Evolutionary conservation across 768 basidiomycete genomes (phyloP).

Genomic region (Hygrocybe coccinea): DNA sequence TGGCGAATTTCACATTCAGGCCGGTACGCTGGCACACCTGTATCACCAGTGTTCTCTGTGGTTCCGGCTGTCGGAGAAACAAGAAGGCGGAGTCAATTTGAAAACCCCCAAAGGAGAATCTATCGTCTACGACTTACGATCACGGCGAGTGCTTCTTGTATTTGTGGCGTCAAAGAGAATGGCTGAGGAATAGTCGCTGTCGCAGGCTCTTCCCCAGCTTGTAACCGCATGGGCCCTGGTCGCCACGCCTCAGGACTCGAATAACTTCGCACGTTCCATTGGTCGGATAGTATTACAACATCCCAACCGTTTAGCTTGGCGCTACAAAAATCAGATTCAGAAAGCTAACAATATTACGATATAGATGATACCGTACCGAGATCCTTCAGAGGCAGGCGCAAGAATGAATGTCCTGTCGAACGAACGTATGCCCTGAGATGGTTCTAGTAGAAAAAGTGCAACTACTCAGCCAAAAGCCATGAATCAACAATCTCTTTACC

Average conservation of each 20-base stretch:
- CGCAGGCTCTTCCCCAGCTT: slow-evolving; percentile 41
- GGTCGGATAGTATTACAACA: slow-evolving; percentile 84
- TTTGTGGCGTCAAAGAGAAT: slow-evolving; percentile 32
- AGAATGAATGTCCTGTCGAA: slow-evolving; percentile 93
- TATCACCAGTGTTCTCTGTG: slow-evolving; percentile 64
- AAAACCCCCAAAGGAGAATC: slow-evolving; percentile 9
- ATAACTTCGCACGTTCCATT: slow-evolving; percentile 77
- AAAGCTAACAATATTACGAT: slow-evolving; percentile 7
- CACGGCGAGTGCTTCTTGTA: slow-evolving; percentile 45
- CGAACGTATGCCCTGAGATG: slow-evolving; percentile 70
- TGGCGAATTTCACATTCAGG: slow-evolving; percentile 71
- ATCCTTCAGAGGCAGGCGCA: slow-evolving; percentile 72
- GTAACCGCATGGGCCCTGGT: slow-evolving; percentile 68
- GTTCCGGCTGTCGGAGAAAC: slow-evolving; percentile 48
- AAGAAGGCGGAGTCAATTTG: slow-evolving; percentile 7
- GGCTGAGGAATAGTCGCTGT: slow-evolving; percentile 22
- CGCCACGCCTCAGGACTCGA: slow-evolving; percentile 78
- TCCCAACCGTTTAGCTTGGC: slow-evolving; percentile 86
- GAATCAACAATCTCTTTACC: slow-evolving; percentile 33
- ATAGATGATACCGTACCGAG: slow-evolving; percentile 55
- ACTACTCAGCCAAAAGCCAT: not conserved
- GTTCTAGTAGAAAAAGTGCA: slow-evolving; percentile 24
- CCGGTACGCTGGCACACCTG: slow-evolving; percentile 70
- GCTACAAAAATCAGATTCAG: slow-evolving; percentile 32
- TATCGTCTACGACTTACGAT: slow-evolving; percentile 46